A percentile compares a stretch with the other conserved stretches of the same genome.
Conservation (phyloP, 176 grass and related monocot species). For the Dactylis glomerata region DNA sequence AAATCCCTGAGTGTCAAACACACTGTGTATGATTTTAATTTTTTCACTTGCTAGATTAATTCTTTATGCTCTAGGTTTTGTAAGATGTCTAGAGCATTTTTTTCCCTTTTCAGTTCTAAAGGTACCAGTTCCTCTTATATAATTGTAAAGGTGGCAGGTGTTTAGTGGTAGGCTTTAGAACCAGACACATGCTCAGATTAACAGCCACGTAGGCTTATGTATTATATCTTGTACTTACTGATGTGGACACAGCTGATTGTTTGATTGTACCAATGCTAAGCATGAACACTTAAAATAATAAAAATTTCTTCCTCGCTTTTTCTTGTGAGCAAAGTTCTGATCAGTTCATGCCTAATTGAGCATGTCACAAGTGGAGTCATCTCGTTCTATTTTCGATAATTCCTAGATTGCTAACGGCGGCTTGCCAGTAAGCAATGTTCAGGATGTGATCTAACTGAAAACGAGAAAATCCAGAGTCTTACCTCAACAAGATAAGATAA, state of each 20-base stretch:
- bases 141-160: slow-evolving; percentile 35
- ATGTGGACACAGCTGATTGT: neutral
- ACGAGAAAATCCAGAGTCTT: neutral
- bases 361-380: neutral
- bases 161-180: slow-evolving; percentile 34
- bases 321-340: neutral
- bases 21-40: neutral
- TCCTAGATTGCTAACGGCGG: neutral
- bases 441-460: neutral
- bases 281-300: neutral
- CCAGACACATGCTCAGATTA: neutral
- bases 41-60: slow-evolving; percentile 32
- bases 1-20: slow-evolving; percentile 45
- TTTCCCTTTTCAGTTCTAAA: slow-evolving; percentile 44
- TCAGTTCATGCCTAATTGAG: neutral
- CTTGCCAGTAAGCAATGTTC: neutral
- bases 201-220: neutral
- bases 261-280: neutral
- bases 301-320: too few relatives aligned
- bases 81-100: slow-evolving; percentile 25
- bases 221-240: slow-evolving; percentile 13
- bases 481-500: neutral
- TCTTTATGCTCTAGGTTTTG: slow-evolving; percentile 55
- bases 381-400: neutral
- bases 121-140: neutral